Base-by-base conservation (phyloP, 192 early-diverging fungal genomes). In the Coemansia interrupta region DNA sequence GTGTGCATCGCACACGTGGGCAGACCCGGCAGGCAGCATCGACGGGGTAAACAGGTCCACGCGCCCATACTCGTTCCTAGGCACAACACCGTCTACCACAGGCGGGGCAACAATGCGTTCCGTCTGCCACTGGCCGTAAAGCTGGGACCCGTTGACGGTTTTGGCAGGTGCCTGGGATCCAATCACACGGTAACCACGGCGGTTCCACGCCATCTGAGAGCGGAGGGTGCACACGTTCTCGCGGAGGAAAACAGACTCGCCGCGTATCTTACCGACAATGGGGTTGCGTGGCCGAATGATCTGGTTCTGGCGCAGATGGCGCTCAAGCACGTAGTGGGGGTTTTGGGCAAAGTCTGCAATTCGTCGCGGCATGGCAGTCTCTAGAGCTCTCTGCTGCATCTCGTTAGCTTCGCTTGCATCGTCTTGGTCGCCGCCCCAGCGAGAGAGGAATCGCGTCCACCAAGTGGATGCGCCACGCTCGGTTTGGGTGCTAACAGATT, bases 91-190 rank as follows among this genome's bases (percentile, higher is more conserved):
- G 20, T 90, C 71, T 9, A 78, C 63, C 10, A 95, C 78, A 29
- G 83, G 81, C 40, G 80, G 73, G 0, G 91, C 73, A 20, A 68
- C 50, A 66, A 87, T 89, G 14, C 64, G 57, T 32, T 83, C 80
- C 10, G 94, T 96, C 72, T 98, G 94, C 93, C 92, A 96, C 54
- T 87, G 86, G 29, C 88, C 95, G 67, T 83, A 96, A 26, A 91
- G 72, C 40, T 47, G 24, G 0, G 51, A 32, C 4, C 18, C 32
- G n/a, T 30, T 30, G 9, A 53, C 12, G 32, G 32, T 51, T 59
- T 84, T 85, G 45, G 69, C 26, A 0, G 84, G 78, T 24, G 48
- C 48, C 46, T 74, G 79, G 5, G 41, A 39, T 17, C 26, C 32
- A 3, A 24, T 43, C 14, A 77, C 61, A 11, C 22, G 29, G 22